phyloP scores from a whole-genome alignment of 2,329 filamentous ascomycete species.

The Penicillium janthinellum region DNA sequence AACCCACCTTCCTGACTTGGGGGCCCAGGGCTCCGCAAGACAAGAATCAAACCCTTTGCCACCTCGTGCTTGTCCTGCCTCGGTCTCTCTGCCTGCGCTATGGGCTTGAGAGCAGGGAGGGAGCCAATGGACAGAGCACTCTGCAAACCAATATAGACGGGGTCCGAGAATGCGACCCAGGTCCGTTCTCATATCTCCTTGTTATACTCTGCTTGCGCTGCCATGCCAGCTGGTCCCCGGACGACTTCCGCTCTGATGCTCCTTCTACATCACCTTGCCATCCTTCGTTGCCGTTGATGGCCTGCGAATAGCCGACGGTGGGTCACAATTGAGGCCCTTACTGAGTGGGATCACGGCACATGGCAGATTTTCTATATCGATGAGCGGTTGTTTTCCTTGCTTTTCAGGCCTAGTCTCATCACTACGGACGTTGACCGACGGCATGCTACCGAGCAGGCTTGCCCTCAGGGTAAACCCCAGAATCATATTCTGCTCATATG shows the following conservation, averaged over 20 bases:
- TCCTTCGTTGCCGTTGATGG: not conserved
- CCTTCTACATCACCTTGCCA: not conserved
- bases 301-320: conserved; percentile 9
- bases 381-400: conserved; percentile 12
- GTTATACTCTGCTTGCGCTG: not conserved
- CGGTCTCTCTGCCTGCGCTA: not conserved
- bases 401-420: conserved; percentile 8
- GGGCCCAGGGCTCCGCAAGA: conserved; percentile 14
- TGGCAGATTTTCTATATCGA: conserved; percentile 13
- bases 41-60: not conserved
- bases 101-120: not conserved
- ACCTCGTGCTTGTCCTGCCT: not conserved
- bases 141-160: not conserved
- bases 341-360: conserved; percentile 16
- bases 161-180: not conserved
- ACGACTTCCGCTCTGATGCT: conserved; percentile 23
- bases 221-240: conserved; percentile 13
- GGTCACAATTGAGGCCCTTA: conserved; percentile 15
- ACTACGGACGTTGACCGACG: conserved; percentile 22
- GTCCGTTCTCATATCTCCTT: conserved; percentile 3
- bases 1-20: conserved; percentile 5
- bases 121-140: not conserved
- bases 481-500: conserved; percentile 16
- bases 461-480: conserved; percentile 13
- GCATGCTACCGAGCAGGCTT: conserved; percentile 18